Base-by-base conservation (phyloP, 2,329 filamentous ascomycete genomes). In the Chaetoscypha palmicola region DNA sequence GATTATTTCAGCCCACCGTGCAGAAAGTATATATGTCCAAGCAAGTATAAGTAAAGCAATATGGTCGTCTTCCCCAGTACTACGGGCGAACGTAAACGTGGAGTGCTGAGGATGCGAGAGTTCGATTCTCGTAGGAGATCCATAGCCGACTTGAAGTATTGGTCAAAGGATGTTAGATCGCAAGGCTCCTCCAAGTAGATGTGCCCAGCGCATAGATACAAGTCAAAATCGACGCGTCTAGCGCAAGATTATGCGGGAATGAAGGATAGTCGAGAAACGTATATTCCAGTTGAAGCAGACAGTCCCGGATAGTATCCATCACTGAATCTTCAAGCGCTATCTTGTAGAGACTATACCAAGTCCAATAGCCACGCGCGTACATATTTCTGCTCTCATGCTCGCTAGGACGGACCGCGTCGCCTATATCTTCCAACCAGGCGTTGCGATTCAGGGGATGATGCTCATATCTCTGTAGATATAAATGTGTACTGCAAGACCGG, bases 1-100 rank as follows among this genome's bases (percentile, higher is more conserved):
- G 30, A 63, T 57, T 37, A 62, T 44, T 46, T 62, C 58, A 4
- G 58, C 57, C 58, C 58, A 63, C 48, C 55, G 45, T 26, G 60
- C 57, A 16, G 60, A 59, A 30, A 63, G 58, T 20, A 60, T 53
- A 36, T 63, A 60, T 5, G 57, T 50, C 56, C 58, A 60, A 12
- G 57, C 55, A 37, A 59, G 49, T 40, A 61, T 45, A 5, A 62
- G 52, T 12, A 61, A 21, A 32, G 53, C 43, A 40, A 52, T 50
- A 41, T 55, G 51, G 26, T 51, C 26, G 11, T 53, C 47, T 14
- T 47, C 48, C 35, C 19, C 26, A 21, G 41, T 35, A 31, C 14
- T 24, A 45, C n/a, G 31, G 44, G 16, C 43, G 30, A 48, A 59
- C 9, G 28, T 49, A 44, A 46, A 51, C 48, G 44, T 14, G 32